Conservation (phyloP, 352 stramenopile species). For the Peronospora belbahrii region DNA sequence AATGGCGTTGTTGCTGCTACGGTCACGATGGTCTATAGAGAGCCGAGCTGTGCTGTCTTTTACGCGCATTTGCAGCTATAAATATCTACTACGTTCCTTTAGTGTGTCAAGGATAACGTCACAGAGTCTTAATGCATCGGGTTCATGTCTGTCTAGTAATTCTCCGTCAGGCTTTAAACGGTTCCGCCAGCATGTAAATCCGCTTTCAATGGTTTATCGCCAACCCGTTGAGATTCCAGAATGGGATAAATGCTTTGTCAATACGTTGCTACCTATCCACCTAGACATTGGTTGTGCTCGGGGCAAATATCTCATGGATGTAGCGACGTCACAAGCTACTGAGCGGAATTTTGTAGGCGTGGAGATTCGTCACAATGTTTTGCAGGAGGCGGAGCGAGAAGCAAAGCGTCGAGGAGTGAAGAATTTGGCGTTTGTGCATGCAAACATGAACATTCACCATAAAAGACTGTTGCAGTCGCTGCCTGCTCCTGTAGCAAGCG, state of each 20-base stretch:
- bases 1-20: slow-evolving; percentile 3
- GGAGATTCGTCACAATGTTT: slow-evolving; percentile 75
- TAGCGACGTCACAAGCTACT: slow-evolving; percentile 31
- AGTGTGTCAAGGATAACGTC: background rate
- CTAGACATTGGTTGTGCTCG: slow-evolving; percentile 77
- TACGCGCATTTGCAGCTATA: background rate
- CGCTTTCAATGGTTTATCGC: slow-evolving; percentile 54
- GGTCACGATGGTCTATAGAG: slow-evolving; percentile 11
- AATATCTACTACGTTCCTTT: slow-evolving; percentile 5
- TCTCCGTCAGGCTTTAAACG: slow-evolving; percentile 32
- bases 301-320: slow-evolving; percentile 69
- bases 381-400: slow-evolving; percentile 52
- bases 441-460: slow-evolving; percentile 84
- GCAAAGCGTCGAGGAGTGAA: slow-evolving; percentile 29
- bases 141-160: background rate
- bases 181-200: slow-evolving; percentile 84
- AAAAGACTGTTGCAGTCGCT: slow-evolving; percentile 48
- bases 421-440: slow-evolving; percentile 73
- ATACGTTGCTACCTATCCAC: slow-evolving; percentile 56
- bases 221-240: slow-evolving; percentile 55
- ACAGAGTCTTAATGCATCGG: slow-evolving; percentile 1
- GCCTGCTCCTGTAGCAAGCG: slow-evolving; percentile 43
- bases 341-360: slow-evolving; percentile 73
- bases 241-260: slow-evolving; percentile 42
- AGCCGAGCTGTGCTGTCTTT: background rate